Evolutionary conservation across 306 rosid species (phyloP).

Genomic region (Vicia villosa): DNA sequence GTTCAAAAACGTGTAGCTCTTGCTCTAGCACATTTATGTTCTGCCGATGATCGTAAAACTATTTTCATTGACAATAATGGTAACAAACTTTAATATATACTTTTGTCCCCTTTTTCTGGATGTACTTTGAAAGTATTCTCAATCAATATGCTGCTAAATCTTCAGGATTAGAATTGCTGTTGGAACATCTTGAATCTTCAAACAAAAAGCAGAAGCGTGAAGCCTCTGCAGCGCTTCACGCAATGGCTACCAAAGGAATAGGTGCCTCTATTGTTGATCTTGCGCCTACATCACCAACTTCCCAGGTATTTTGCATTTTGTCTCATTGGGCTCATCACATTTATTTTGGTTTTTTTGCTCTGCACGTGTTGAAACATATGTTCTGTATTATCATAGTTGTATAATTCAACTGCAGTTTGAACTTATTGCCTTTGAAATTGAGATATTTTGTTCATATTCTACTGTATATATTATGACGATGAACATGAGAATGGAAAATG

Average conservation of each 20-base stretch:
- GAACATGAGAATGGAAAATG: neutral
- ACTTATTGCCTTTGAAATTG: neutral
- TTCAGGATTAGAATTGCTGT: slow-evolving; percentile 80
- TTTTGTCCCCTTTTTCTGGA: neutral
- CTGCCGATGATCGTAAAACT: slow-evolving; percentile 62
- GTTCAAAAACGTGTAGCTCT: slow-evolving; percentile 72
- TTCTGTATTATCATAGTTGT: neutral
- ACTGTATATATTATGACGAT: neutral
- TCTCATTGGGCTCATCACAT: neutral
- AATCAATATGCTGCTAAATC: slow-evolving; percentile 23
- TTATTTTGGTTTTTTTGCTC: neutral
- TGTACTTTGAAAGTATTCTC: neutral
- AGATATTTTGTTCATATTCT: slow-evolving; percentile 9
- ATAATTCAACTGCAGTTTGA: neutral
- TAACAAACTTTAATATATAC: slow-evolving; percentile 28
- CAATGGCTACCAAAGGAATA: slow-evolving; percentile 68
- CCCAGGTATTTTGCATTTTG: slow-evolving; percentile 56
- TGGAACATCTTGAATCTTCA: slow-evolving; percentile 67
- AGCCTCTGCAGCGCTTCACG: slow-evolving; percentile 78
- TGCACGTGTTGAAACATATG: neutral
- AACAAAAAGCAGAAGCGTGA: slow-evolving; percentile 63
- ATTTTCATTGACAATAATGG: slow-evolving; percentile 81
- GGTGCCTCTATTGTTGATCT: slow-evolving; percentile 67
- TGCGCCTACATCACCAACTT: slow-evolving; percentile 84
- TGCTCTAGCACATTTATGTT: slow-evolving; percentile 92